Evolutionary conservation across 257 asterid genomes (phyloP).

Genomic region (Catharanthus roseus): DNA sequence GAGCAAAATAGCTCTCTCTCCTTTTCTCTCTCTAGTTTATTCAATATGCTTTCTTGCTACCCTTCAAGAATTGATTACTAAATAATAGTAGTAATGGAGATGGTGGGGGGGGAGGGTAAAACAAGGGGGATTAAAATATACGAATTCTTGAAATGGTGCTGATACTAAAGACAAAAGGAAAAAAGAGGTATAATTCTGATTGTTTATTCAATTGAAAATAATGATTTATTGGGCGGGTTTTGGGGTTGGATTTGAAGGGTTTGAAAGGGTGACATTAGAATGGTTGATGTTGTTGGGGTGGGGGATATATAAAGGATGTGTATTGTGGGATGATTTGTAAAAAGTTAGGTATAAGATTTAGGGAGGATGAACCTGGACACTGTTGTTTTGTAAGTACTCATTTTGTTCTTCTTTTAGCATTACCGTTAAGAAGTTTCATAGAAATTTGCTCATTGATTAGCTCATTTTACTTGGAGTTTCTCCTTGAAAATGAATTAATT

Average conservation of each 20-base stretch:
- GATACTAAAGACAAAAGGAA: not conserved
- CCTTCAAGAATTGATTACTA: not conserved
- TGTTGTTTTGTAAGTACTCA: not conserved
- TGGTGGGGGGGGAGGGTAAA: conserved; percentile 12
- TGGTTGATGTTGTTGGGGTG: conserved; percentile 1
- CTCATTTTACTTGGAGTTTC: not conserved
- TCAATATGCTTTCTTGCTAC: not conserved
- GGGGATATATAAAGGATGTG: not conserved
- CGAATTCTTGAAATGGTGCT: not conserved
- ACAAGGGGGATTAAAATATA: conserved; percentile 2
- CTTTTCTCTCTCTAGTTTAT: conserved; percentile 3
- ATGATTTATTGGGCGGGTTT: not conserved
- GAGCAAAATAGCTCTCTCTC: conserved; percentile 3
- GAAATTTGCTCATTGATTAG: conserved; percentile 3
- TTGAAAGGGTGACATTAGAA: conserved; percentile 6
- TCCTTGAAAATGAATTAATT: not conserved
- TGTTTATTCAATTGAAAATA: not conserved
- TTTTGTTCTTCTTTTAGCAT: not conserved
- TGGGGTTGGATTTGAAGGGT: not conserved
- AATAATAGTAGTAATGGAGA: not conserved
- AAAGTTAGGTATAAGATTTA: not conserved
- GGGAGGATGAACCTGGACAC: conserved; percentile 67
- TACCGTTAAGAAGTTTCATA: not conserved
- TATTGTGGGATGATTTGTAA: not conserved
- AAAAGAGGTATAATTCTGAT: no score